Conservation (phyloP, 1,139 yeast species). For the Yamadazyma taylorii region DNA sequence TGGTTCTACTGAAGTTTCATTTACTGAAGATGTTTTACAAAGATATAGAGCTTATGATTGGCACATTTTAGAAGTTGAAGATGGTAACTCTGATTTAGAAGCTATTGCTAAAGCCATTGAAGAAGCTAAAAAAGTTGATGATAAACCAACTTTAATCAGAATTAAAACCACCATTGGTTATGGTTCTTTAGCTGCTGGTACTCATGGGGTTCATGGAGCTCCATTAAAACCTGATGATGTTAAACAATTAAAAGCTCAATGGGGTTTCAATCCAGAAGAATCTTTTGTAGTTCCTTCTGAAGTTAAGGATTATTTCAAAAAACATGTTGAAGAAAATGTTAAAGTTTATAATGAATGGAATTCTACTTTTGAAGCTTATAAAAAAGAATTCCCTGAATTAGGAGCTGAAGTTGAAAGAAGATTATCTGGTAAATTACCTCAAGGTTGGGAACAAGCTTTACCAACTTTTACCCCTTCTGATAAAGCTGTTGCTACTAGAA, state of each 20-base stretch:
- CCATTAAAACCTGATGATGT: constrained; percentile 95
- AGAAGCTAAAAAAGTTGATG: constrained; percentile 66
- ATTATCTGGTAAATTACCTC: constrained; percentile 78
- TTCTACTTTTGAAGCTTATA: constrained; percentile 58
- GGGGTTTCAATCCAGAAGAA: constrained; percentile 89
- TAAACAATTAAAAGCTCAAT: constrained; percentile 77
- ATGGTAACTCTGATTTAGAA: constrained; percentile 80
- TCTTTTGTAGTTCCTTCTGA: constrained; percentile 79
- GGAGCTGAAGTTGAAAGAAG: constrained; percentile 79
- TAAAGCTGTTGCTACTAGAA: constrained; percentile 90
- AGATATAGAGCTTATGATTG: constrained; percentile 95
- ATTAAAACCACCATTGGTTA: constrained; percentile 90
- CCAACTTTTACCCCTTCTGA: constrained; percentile 82
- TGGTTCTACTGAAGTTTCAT: constrained; percentile 87
- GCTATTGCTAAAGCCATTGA: constrained; percentile 75
- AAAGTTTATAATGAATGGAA: constrained; percentile 77
- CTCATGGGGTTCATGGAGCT: constrained; percentile 95
- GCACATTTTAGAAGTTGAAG: constrained; percentile 76
- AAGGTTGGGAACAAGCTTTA: constrained; percentile 73
- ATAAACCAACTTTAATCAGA: constrained; percentile 91
- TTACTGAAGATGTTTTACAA: constrained; percentile 88
- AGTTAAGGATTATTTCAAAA: constrained; percentile 69
- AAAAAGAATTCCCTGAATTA: constrained; percentile 69
- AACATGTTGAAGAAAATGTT: constrained; percentile 57
- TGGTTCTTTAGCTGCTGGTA: constrained; percentile 86